A percentile compares a stretch with the other conserved stretches of the same genome.
Evolutionary conservation across 2,329 filamentous ascomycete species (phyloP).

Genomic region (Thelonectria blattea): DNA sequence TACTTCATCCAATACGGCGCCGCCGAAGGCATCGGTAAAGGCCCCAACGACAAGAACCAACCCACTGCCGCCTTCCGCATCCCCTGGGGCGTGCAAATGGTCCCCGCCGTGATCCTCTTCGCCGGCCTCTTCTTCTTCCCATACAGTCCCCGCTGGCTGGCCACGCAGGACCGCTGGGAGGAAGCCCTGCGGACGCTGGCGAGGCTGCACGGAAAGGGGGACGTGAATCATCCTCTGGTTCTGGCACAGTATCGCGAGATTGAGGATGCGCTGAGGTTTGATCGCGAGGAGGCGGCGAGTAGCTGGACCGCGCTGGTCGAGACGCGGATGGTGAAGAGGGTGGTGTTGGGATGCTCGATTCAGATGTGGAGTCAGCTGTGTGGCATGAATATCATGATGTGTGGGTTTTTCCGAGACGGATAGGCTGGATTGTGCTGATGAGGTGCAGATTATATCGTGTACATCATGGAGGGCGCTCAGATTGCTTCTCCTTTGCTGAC

Average conservation of each 20-base stretch:
- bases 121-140: slow-evolving; percentile 66
- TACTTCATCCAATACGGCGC: slow-evolving; percentile 72
- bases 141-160: slow-evolving; percentile 73
- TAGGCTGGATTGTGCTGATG: slow-evolving; percentile 2
- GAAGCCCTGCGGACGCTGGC: slow-evolving; percentile 66
- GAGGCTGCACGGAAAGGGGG: slow-evolving; percentile 62
- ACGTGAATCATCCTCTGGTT: slow-evolving; percentile 63
- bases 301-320: slow-evolving; percentile 56
- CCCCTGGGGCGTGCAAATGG: slow-evolving; percentile 66
- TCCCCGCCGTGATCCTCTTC: slow-evolving; percentile 60
- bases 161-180: slow-evolving; percentile 70
- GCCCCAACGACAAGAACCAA: slow-evolving; percentile 57
- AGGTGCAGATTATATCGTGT: slow-evolving; percentile 58
- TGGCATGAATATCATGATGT: slow-evolving; percentile 67
- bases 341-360: slow-evolving; percentile 62
- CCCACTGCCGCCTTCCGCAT: slow-evolving; percentile 62
- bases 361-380: slow-evolving; percentile 66
- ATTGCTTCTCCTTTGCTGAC: slow-evolving; percentile 64
- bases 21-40: slow-evolving; percentile 57
- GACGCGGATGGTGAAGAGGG: slow-evolving; percentile 60
- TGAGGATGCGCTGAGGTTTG: slow-evolving; percentile 59
- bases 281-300: slow-evolving; percentile 57
- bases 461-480: slow-evolving; percentile 64
- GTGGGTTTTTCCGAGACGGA: slow-evolving; percentile 21
- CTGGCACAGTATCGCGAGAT: slow-evolving; percentile 69